Base-by-base conservation (phyloP, 1,139 yeast species). In the Yamadazyma jaroonii region DNA sequence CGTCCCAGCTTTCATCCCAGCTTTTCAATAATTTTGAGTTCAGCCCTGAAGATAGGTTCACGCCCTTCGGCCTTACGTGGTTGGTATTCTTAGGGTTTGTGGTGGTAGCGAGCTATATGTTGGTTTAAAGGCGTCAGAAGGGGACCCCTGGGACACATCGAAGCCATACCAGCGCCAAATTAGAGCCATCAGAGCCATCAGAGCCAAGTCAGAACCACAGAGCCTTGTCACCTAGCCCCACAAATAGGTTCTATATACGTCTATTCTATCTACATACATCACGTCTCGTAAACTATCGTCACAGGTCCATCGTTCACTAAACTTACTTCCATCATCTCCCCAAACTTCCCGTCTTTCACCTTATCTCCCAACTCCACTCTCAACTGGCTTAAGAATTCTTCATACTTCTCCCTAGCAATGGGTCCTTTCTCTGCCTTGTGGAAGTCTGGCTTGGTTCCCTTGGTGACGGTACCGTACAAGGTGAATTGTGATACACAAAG, bases 281-380 rank as follows among this genome's bases (percentile, higher is more conserved):
- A n/a, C n/a, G 92, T 81, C 50, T 84, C 90, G 71, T 81, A 79
- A 22, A 79, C 73, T 22, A 84, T 77, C 0, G 94, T 84, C 6
- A 82, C 87, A 0, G 92, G 94, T 4, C 94, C 94, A 48, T 90
- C 97, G 53, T 92, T 92, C 12, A 82, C 79, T 40, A 90, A 61
- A 2, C 75, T 73, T 11, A 92, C 96, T 46, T 87, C 95, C 98
- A 92, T 92, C 96, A 90, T 86, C 7, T 94, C 97, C 0, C 97
- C 98, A 59, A 92, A 92, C 40, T 78, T 72, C 1, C 98, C 98
- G 52, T 88, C 96, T 45, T 82, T 74, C 6, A 89, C 95, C 34
- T 75, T 72, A 0, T 71, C 77, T 0, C 90, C 94, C 27, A 84
- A 50, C n/a, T 64, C 79, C n/a, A 45, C 56, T 34, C 62, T 67